Evolutionary conservation across 208 protist genomes (phyloP).

Genomic region (Crithidia acanthocephali): DNA sequence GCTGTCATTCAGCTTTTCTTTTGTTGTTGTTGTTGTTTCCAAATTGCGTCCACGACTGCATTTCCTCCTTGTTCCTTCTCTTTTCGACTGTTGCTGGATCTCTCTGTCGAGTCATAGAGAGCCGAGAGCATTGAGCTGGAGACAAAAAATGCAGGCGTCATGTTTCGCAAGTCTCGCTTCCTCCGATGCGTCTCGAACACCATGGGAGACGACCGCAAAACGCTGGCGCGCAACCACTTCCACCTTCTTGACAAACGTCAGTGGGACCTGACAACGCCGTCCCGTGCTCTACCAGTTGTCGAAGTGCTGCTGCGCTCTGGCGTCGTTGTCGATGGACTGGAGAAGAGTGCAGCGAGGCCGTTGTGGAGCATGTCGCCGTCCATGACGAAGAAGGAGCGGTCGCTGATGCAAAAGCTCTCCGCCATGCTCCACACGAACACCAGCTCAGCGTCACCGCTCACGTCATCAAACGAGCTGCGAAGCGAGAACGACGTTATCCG

Average conservation of each 20-base stretch:
- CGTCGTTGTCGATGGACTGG: slow-evolving; percentile 58
- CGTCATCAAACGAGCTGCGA: neutral
- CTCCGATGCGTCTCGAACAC: slow-evolving; percentile 21
- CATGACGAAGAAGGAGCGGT: slow-evolving; percentile 64
- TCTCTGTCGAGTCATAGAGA: too few species aligned
- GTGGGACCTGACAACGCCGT: slow-evolving; percentile 78
- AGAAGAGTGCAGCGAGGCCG: slow-evolving; percentile 40
- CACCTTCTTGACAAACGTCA: slow-evolving; percentile 41
- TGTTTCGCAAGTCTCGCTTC: slow-evolving; percentile 15
- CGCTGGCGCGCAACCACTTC: slow-evolving; percentile 39
- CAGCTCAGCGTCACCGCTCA: neutral
- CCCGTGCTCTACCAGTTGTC: slow-evolving; percentile 56
- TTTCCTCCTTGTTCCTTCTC: too few species aligned
- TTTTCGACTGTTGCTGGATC: too few species aligned
- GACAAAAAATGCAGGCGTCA: slow-evolving; percentile 16
- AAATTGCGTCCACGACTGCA: too few species aligned
- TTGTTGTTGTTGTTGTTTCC: too few species aligned
- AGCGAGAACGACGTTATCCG: slow-evolving; percentile 30
- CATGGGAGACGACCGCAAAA: slow-evolving; percentile 31
- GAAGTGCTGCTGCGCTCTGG: slow-evolving; percentile 57
- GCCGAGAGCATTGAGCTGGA: too few species aligned
- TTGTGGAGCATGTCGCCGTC: slow-evolving; percentile 52
- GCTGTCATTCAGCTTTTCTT: too few species aligned
- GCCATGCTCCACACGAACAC: slow-evolving; percentile 25
- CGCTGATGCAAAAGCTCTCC: slow-evolving; percentile 44